Conservation (phyloP, 345 rosid species). For the Conringia planisiliqua region DNA sequence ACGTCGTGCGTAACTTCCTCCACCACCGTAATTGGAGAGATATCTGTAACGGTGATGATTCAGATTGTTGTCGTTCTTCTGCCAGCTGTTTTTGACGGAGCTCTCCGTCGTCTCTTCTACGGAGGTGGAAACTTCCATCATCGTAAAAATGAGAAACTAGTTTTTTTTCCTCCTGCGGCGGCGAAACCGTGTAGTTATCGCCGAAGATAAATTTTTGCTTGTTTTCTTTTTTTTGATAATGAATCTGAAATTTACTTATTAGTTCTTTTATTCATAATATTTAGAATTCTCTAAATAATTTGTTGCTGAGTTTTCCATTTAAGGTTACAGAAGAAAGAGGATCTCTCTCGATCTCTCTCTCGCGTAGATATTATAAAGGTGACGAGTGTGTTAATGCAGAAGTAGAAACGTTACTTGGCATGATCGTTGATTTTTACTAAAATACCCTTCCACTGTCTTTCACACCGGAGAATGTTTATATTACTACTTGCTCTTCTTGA, state of each 20-base stretch:
- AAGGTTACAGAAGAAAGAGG: not conserved
- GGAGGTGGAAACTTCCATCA: constrained; percentile 30
- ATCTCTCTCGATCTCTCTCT: not conserved
- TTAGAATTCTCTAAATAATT: too few species aligned
- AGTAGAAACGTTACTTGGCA: constrained; percentile 29
- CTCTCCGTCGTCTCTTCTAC: too few species aligned
- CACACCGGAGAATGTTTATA: not conserved
- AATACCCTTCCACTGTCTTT: not conserved
- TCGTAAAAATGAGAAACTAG: not conserved
- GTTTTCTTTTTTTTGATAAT: not conserved
- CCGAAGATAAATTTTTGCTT: not conserved
- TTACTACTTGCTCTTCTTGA: not conserved
- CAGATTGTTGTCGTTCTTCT: not conserved
- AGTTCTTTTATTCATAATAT: too few species aligned
- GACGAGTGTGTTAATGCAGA: constrained; percentile 31
- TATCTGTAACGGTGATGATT: not conserved
- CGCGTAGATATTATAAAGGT: constrained; percentile 11
- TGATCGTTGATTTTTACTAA: not conserved
- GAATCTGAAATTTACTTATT: not conserved
- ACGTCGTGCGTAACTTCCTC: constrained; percentile 24
- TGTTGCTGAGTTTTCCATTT: not conserved
- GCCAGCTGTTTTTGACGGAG: not conserved
- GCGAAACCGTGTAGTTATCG: not conserved
- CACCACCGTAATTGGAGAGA: constrained; percentile 10
- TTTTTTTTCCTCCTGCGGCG: not conserved